Percentiles rank a stretch among this genome's conserved stretches.
Conservation (phyloP, 805 yeast species). For the Candida maesae region DNA sequence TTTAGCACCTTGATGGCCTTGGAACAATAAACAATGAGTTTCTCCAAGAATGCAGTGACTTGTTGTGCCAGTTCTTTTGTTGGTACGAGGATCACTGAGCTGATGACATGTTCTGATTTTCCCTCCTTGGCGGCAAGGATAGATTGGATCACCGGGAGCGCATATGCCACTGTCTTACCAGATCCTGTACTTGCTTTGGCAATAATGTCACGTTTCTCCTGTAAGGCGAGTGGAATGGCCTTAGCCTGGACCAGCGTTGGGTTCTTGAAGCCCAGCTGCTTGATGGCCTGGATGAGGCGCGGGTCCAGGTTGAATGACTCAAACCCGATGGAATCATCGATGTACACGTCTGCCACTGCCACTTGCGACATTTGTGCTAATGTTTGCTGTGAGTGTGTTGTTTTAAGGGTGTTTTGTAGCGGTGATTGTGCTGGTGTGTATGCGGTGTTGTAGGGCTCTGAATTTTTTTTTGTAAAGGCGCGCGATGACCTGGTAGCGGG, state of each 20-base stretch:
- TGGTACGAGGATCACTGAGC: constrained; percentile 74
- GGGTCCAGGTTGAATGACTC: constrained; percentile 78
- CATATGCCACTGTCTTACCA: constrained; percentile 91
- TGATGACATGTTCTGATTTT: constrained; percentile 25
- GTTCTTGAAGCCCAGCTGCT: constrained; percentile 70
- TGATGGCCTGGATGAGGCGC: constrained; percentile 78
- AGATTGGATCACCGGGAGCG: constrained; percentile 80
- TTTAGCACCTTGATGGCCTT: constrained; percentile 62
- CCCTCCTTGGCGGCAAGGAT: constrained; percentile 46
- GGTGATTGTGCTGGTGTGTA: neutral
- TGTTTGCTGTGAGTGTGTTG: neutral
- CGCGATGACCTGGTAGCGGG: constrained; percentile 1
- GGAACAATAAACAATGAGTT: constrained; percentile 67
- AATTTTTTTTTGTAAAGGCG: constrained; percentile 1
- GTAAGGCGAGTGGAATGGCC: constrained; percentile 88
- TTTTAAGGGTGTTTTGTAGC: neutral
- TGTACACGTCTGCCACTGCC: constrained; percentile 14
- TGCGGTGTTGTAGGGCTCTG: neutral
- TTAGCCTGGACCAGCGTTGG: constrained; percentile 91
- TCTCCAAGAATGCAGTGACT: constrained; percentile 65
- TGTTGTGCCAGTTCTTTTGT: constrained; percentile 90
- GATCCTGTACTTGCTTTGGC: constrained; percentile 96
- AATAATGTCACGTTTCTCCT: constrained; percentile 85
- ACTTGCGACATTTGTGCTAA: neutral
- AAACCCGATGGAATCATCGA: constrained; percentile 69